Base-by-base conservation (phyloP, 1,284 basidiomycete species). In the Sutorius eximius region DNA sequence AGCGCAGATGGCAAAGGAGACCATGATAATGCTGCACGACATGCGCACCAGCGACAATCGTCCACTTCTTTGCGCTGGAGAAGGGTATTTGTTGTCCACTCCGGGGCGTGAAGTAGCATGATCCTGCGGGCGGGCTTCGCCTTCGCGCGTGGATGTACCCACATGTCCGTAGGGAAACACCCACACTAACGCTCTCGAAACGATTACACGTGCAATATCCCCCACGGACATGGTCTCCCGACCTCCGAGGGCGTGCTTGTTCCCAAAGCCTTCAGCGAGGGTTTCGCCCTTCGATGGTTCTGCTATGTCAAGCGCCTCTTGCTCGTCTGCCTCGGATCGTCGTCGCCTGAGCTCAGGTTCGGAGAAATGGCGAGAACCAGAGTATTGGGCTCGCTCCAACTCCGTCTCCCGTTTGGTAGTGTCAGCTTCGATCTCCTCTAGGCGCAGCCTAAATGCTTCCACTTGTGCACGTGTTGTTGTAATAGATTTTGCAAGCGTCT, bases 1-100 rank as follows among this genome's bases (percentile, higher is more conserved):
- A 24, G 59, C 57, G 45, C 67, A 69, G 16, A 68, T 32, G 20
- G 64, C 64, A 24, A 71, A 67, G 27, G 67, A 72, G 38, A 71
- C 48, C 41, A 67, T n/a, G 27, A 69, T 43, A 22, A 72, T 53
- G n/a, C 22, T 45, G 49, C 63, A 69, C 15, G 67, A 63, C 45
- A 61, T 40, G 33, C 56, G 61, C 12, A 41, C 49, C 16, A 61
- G n/a, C 2, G 45, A 40, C 15, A 58, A 44, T 22, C 33, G 32
- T 24, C 33, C 42, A 32, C 20, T 33, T 51, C 27, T 49, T 48
- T 51, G 67, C 10, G 13, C 49, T 1, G 53, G 51, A 27, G 61
- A 36, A 30, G 12, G 37, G 37, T 37, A 40, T 12, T 20, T 40
- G 18, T 52, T 36, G 3, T 51, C 51, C 18, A 22, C 18, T 46